Conservation (phyloP, 495 filamentous ascomycete genomes). For the Aspergillus hancockii region DNA sequence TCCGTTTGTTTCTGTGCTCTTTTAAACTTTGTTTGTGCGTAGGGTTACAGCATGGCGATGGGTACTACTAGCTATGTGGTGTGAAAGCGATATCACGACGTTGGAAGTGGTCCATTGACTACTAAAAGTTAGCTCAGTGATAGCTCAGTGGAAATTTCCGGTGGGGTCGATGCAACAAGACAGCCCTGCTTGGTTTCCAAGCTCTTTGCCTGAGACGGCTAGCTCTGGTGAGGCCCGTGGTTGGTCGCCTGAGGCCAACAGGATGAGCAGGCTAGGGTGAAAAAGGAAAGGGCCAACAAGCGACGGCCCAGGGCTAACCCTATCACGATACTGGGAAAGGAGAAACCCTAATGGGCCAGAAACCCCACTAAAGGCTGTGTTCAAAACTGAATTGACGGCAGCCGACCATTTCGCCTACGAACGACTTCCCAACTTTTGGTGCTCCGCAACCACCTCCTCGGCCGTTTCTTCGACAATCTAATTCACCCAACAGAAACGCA, state of each 20-base stretch:
- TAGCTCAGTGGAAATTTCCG: too few relatives aligned
- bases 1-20: neutral
- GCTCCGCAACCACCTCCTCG: constrained; percentile 28
- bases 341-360: constrained; percentile 40
- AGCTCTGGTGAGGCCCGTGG: neutral
- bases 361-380: constrained; percentile 46
- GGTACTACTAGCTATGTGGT: too few relatives aligned
- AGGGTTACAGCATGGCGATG: too few relatives aligned
- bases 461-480: constrained; percentile 42
- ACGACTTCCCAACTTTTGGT: constrained; percentile 29
- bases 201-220: constrained; percentile 1
- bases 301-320: constrained; percentile 50
- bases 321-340: constrained; percentile 34
- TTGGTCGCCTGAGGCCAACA: neutral
- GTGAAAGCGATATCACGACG: too few relatives aligned
- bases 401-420: constrained; percentile 36
- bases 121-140: too few relatives aligned
- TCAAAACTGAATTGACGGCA: constrained; percentile 33
- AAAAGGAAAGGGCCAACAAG: constrained; percentile 36
- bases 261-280: constrained; percentile 6
- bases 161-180: too few relatives aligned
- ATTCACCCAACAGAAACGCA: constrained; percentile 41
- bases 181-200: too few relatives aligned
- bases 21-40: neutral
- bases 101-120: too few relatives aligned